A percentile compares a stretch with the other conserved stretches of the same genome.
Evolutionary conservation across 2,329 filamentous ascomycete species (phyloP).

Genomic region (Plenodomus lindquistii): DNA sequence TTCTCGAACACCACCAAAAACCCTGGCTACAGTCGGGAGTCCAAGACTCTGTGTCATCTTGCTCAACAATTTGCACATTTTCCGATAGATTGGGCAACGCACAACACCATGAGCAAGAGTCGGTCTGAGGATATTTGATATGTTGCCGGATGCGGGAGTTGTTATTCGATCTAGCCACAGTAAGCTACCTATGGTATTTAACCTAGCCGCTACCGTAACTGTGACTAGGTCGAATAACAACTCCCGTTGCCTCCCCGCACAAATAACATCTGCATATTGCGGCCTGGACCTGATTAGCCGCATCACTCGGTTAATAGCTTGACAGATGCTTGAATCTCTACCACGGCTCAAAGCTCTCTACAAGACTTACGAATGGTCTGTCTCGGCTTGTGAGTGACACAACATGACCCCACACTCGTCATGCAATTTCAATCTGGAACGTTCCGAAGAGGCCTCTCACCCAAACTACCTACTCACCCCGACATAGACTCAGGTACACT

Average conservation of each 20-base stretch:
- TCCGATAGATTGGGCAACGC: too few relatives aligned
- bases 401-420: too few relatives aligned
- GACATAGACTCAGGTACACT: not conserved
- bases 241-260: slow-evolving; percentile 13
- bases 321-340: slow-evolving; percentile 24
- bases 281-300: slow-evolving; percentile 14
- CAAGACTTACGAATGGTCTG: not conserved
- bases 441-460: not conserved
- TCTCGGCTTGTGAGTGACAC: too few relatives aligned
- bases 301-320: slow-evolving; percentile 29
- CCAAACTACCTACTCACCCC: not conserved
- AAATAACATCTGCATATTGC: slow-evolving; percentile 17
- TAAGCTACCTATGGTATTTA: slow-evolving; percentile 3
- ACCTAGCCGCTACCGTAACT: slow-evolving; percentile 5
- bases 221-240: slow-evolving; percentile 14
- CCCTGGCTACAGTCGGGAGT: too few relatives aligned
- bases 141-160: slow-evolving; percentile 1
- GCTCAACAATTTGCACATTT: too few relatives aligned
- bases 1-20: too few relatives aligned
- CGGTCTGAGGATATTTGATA: not conserved
- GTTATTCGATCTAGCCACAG: slow-evolving; percentile 8
- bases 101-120: not conserved
- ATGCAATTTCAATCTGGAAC: not conserved
- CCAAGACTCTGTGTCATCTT: too few relatives aligned
- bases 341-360: slow-evolving; percentile 5